Conservation (phyloP, 2,329 filamentous ascomycete species). For the Cladophialophora yegresii region DNA sequence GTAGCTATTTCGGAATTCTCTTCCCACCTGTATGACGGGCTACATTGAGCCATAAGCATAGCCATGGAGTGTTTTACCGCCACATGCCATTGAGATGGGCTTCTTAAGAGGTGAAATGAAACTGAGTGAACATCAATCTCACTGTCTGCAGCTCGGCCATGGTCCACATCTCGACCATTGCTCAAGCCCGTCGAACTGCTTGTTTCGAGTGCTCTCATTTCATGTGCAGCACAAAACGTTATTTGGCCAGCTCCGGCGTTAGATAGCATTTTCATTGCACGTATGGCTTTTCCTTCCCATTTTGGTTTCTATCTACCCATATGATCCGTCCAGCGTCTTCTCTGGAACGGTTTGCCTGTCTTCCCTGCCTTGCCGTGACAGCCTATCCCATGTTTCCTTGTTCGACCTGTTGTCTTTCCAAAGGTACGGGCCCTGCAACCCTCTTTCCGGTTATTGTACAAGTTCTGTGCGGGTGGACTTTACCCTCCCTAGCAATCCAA, state of each 20-base stretch:
- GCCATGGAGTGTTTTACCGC: background rate
- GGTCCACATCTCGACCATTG: background rate
- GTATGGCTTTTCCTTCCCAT: background rate
- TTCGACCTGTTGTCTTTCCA: background rate
- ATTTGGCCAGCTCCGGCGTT: background rate
- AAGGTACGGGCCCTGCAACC: background rate
- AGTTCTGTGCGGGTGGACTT: background rate
- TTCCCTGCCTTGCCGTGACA: background rate
- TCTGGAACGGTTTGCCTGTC: too few species aligned
- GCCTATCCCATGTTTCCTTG: background rate
- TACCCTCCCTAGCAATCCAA: background rate
- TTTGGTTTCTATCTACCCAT: background rate
- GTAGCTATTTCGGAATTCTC: background rate
- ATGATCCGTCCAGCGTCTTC: background rate
- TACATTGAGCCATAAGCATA: slow-evolving; percentile 5
- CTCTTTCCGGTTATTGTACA: background rate
- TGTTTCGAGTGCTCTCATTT: background rate
- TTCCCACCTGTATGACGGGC: background rate
- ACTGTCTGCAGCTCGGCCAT: background rate
- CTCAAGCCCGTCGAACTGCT: background rate
- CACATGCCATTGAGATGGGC: background rate
- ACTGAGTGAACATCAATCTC: background rate
- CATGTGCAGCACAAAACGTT: background rate
- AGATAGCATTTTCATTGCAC: background rate
- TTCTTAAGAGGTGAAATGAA: background rate